A percentile compares a stretch with the other conserved stretches of the same genome.
Evolutionary conservation across 169 alveolate species (phyloP).

Genomic region (Cryptosporidium muris): DNA sequence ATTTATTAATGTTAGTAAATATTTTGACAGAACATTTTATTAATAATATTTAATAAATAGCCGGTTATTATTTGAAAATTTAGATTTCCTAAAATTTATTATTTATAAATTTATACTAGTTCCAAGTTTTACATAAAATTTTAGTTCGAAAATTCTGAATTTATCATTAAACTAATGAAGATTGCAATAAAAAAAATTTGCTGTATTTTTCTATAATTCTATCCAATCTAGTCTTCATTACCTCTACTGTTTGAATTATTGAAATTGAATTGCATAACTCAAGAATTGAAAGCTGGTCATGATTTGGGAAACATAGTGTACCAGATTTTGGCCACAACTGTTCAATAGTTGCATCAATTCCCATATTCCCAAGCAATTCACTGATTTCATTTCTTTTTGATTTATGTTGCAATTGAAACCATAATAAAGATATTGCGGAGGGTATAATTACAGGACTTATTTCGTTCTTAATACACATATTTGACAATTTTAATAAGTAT

Average conservation of each 20-base stretch:
- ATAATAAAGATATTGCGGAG: slow-evolving; percentile 1
- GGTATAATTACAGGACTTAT: slow-evolving; percentile 7
- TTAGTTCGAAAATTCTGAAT: background rate
- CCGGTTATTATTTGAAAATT: no score
- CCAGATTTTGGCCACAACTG: slow-evolving; percentile 21
- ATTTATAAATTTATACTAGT: no score
- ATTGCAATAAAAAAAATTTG: no score
- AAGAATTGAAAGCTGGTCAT: slow-evolving; percentile 12
- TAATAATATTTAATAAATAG: no score
- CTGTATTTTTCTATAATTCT: background rate
- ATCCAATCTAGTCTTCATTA: background rate
- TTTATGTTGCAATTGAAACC: slow-evolving; percentile 21
- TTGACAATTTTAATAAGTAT: no score
- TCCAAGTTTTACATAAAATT: background rate
- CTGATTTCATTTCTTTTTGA: background rate
- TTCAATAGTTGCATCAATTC: background rate
- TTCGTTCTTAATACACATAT: background rate
- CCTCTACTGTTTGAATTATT: background rate
- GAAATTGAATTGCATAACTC: background rate
- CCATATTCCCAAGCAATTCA: slow-evolving; percentile 1
- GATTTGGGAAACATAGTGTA: slow-evolving; percentile 13
- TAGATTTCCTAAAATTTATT: no score
- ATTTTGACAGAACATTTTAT: no score
- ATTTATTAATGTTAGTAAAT: no score
- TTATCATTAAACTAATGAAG: background rate